A percentile compares a stretch with the other conserved stretches of the same genome.
phyloP scores from a whole-genome alignment of 768 basidiomycete species.

The Russula sp. region DNA sequence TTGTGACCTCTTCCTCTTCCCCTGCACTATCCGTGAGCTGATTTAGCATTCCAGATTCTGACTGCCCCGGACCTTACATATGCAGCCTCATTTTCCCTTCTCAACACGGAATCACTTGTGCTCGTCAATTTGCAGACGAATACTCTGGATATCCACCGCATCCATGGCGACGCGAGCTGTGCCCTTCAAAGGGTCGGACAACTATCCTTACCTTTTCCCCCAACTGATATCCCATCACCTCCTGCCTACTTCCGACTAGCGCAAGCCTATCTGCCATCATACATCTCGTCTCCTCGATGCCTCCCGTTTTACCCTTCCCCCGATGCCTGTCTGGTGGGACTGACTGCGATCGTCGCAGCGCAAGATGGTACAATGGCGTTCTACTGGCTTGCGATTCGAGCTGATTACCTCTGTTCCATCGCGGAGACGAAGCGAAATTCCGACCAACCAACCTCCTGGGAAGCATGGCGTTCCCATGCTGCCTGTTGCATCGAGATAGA shows the following conservation, averaged over 20 bases:
- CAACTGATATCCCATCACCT: neutral
- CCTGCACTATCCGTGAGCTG: neutral
- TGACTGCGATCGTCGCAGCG: neutral
- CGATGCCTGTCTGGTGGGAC: slow-evolving; percentile 11
- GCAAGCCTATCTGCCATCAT: neutral
- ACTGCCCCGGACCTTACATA: slow-evolving; percentile 15
- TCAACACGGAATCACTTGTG: slow-evolving; percentile 2
- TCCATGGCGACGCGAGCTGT: neutral
- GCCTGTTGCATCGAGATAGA: slow-evolving; percentile 14
- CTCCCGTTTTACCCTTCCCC: slow-evolving; percentile 13
- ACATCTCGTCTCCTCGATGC: neutral
- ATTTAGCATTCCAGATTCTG: neutral
- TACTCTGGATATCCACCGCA: slow-evolving; percentile 9
- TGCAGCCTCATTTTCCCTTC: slow-evolving; percentile 14
- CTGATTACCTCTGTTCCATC: slow-evolving; percentile 5
- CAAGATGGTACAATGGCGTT: neutral
- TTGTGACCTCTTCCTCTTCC: neutral
- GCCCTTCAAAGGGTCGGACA: neutral
- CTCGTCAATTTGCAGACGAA: slow-evolving; percentile 9
- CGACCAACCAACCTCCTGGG: slow-evolving; percentile 3
- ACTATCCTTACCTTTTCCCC: slow-evolving; percentile 5
- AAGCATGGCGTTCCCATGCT: slow-evolving; percentile 1
- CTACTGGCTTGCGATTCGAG: slow-evolving; percentile 11
- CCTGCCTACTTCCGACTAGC: neutral
- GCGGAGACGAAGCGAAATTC: neutral